phyloP scores from a whole-genome alignment of 2,329 filamentous ascomycete genomes.

The Celoporthe dispersa region DNA sequence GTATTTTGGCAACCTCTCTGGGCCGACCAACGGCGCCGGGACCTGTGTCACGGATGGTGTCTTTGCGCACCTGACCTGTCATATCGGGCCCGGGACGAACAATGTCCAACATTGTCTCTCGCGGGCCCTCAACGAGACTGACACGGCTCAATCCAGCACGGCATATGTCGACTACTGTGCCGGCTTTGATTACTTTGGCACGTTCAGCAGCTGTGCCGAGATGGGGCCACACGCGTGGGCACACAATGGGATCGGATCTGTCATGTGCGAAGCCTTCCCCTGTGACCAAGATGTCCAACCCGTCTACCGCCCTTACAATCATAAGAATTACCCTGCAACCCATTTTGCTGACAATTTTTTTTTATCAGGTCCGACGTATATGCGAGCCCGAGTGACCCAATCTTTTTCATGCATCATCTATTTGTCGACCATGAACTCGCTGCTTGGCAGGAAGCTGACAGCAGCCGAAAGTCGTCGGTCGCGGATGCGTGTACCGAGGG shows the following conservation, averaged over 20 bases:
- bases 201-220: conserved; percentile 11
- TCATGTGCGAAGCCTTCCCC: conserved; percentile 8
- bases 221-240: conserved; percentile 17
- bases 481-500: conserved; percentile 15
- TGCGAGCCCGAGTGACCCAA: conserved; percentile 13
- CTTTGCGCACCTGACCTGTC: conserved; percentile 13
- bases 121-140: conserved; percentile 14
- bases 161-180: conserved; percentile 10
- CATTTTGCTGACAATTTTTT: not conserved
- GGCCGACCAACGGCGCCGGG: not conserved
- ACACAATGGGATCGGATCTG: conserved; percentile 21
- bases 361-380: conserved; percentile 9
- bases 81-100: conserved; percentile 16
- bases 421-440: conserved; percentile 15
- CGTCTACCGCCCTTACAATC: not conserved
- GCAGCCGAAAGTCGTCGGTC: not conserved
- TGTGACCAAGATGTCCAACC: not conserved
- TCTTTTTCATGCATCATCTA: conserved; percentile 23
- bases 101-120: conserved; percentile 15
- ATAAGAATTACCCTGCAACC: not conserved
- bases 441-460: conserved; percentile 20
- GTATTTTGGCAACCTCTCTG: conserved; percentile 16
- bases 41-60: conserved; percentile 17
- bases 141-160: conserved; percentile 3
- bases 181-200: not conserved